A percentile compares a stretch with the other conserved stretches of the same genome.
Evolutionary conservation across 257 asterid species (phyloP).

Genomic region (Solanum chiquidenum): DNA sequence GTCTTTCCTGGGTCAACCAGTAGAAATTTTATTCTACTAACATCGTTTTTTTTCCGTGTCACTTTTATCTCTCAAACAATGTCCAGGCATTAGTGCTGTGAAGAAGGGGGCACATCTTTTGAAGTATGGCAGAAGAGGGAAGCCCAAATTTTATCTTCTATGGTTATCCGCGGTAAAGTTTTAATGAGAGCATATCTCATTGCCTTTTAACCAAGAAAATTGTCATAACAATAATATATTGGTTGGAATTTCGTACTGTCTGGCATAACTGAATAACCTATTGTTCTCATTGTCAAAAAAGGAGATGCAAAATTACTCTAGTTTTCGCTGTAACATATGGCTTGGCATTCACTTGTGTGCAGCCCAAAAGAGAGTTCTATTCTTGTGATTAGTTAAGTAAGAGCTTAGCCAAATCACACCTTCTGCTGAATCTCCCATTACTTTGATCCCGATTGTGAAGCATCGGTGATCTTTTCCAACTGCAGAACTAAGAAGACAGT

Average conservation of each 20-base stretch:
- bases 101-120: slow-evolving; percentile 45
- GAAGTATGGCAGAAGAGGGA: slow-evolving; percentile 31
- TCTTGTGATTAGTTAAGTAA: background rate
- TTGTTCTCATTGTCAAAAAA: background rate
- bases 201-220: background rate
- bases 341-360: background rate
- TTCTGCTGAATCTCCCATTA: background rate
- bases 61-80: background rate
- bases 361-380: background rate
- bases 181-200: background rate
- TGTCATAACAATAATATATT: background rate
- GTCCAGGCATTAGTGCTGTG: slow-evolving; percentile 36
- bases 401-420: background rate
- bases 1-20: background rate
- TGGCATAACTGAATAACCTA: background rate
- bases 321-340: background rate
- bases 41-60: background rate
- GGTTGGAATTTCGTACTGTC: background rate
- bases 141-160: slow-evolving; percentile 37
- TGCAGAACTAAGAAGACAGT: background rate
- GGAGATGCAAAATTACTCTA: background rate
- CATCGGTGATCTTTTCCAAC: background rate
- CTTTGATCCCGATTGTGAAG: background rate
- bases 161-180: slow-evolving; percentile 29
- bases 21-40: background rate